Evolutionary conservation across 768 basidiomycete genomes (phyloP).

Genomic region (Kwoniella dejecticola): DNA sequence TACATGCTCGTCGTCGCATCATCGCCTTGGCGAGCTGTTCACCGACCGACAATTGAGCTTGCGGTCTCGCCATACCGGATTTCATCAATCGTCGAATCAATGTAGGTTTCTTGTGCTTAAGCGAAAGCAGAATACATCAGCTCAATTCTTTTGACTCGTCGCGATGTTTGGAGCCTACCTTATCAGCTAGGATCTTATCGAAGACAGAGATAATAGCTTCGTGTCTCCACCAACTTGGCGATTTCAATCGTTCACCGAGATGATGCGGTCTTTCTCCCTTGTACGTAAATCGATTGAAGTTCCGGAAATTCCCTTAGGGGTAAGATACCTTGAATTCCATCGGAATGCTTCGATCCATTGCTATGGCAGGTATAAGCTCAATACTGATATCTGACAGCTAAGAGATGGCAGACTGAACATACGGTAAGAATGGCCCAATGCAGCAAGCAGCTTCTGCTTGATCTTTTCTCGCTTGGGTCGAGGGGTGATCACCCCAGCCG

Average conservation of each 20-base stretch:
- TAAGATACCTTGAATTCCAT: slow-evolving; percentile 95
- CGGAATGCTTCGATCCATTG: slow-evolving; percentile 37
- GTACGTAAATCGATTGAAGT: slow-evolving; percentile 85
- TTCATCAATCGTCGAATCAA: slow-evolving; percentile 80
- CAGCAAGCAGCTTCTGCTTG: slow-evolving; percentile 29
- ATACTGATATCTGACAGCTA: no score
- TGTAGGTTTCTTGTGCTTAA: slow-evolving; percentile 82
- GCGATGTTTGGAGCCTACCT: slow-evolving; percentile 59
- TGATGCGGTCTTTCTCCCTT: slow-evolving; percentile 73
- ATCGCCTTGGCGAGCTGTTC: slow-evolving; percentile 84
- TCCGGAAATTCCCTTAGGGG: slow-evolving; percentile 86
- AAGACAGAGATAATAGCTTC: slow-evolving; percentile 88
- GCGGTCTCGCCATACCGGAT: slow-evolving; percentile 69
- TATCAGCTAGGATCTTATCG: slow-evolving; percentile 80
- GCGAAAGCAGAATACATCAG: not conserved
- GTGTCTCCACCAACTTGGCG: slow-evolving; percentile 93
- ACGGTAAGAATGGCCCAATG: slow-evolving; percentile 36
- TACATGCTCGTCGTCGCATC: slow-evolving; percentile 78
- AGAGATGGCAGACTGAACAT: slow-evolving; percentile 53
- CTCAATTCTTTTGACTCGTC: not conserved
- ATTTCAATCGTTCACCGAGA: slow-evolving; percentile 84
- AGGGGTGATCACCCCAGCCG: slow-evolving; percentile 65
- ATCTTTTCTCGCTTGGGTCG: slow-evolving; percentile 40
- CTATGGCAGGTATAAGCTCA: slow-evolving; percentile 5
- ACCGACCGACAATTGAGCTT: slow-evolving; percentile 72